Percentiles rank a stretch among this genome's conserved stretches.
Evolutionary conservation across 495 filamentous ascomycete genomes (phyloP).

Genomic region (Pyronema domesticum): DNA sequence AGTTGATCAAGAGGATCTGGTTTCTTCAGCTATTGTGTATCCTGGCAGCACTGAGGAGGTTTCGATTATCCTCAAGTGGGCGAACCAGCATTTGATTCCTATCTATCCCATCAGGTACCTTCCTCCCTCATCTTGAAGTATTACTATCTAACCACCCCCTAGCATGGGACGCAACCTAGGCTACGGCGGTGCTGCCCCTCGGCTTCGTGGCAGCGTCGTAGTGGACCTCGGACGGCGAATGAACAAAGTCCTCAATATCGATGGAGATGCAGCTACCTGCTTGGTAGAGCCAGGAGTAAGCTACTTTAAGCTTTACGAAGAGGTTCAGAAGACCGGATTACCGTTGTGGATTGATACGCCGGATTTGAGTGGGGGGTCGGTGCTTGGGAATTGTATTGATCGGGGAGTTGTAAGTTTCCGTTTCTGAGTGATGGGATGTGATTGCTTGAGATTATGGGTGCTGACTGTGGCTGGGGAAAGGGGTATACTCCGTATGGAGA

Average conservation of each 20-base stretch:
- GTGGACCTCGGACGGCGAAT: constrained; percentile 36
- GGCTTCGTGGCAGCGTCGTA: constrained; percentile 34
- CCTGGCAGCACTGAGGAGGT: constrained; percentile 32
- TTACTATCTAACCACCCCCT: neutral
- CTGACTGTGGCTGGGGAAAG: constrained; percentile 20
- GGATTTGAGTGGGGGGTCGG: constrained; percentile 39
- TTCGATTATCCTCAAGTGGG: constrained; percentile 29
- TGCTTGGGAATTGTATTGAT: constrained; percentile 36
- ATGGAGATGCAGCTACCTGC: constrained; percentile 32
- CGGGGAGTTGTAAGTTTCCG: constrained; percentile 22
- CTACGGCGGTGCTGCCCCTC: constrained; percentile 39
- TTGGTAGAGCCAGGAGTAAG: constrained; percentile 39
- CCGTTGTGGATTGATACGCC: constrained; percentile 39
- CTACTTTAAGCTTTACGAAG: constrained; percentile 36
- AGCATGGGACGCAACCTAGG: constrained; percentile 36
- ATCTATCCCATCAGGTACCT: constrained; percentile 29
- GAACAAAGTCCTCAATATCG: constrained; percentile 36
- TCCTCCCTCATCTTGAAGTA: neutral
- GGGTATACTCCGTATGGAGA: constrained; percentile 33
- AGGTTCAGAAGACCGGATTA: constrained; percentile 32
- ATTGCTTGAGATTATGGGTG: too few relatives aligned
- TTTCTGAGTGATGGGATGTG: neutral
- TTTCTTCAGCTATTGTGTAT: constrained; percentile 34
- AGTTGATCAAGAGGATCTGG: constrained; percentile 34
- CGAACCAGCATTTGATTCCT: constrained; percentile 33